phyloP scores from a whole-genome alignment of 176 grass and related monocot species.

The Alopecurus myosuroides region DNA sequence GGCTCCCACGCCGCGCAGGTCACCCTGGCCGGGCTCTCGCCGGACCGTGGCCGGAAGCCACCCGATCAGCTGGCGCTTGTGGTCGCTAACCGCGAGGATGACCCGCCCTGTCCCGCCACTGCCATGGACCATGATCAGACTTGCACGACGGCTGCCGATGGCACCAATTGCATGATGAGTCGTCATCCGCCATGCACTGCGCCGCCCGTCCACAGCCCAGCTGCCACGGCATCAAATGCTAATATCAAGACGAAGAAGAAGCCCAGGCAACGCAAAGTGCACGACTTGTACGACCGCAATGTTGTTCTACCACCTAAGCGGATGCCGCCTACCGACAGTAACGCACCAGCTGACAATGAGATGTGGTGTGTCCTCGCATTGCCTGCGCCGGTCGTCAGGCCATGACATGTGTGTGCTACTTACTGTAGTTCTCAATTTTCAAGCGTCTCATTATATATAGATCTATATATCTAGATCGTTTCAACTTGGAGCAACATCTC shows the following conservation, averaged over 20 bases:
- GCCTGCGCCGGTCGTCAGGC: not conserved
- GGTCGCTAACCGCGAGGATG: not conserved
- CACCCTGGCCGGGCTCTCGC: not conserved
- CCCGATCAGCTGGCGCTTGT: not conserved
- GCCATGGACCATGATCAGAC: not conserved
- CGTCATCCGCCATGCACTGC: not conserved
- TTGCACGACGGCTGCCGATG: not conserved
- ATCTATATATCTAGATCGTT: not conserved
- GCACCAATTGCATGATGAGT: not conserved
- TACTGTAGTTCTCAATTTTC: not conserved
- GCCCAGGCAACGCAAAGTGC: not conserved
- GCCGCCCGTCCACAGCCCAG: not conserved
- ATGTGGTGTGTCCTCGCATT: conserved; percentile 24
- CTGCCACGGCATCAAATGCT: not conserved
- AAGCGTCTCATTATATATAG: not conserved
- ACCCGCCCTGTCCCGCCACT: not conserved
- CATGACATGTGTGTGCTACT: not conserved
- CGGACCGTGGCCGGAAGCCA: not conserved
- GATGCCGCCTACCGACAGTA: not conserved
- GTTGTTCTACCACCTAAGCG: not conserved
- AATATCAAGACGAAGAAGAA: not conserved
- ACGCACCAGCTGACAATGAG: not conserved
- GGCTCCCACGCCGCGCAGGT: not conserved
- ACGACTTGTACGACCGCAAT: not conserved
- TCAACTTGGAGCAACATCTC: not conserved